Percentiles rank a stretch among this genome's conserved stretches.
Conservation (phyloP, 164 flowering plant species). For the Vitis riparia region DNA sequence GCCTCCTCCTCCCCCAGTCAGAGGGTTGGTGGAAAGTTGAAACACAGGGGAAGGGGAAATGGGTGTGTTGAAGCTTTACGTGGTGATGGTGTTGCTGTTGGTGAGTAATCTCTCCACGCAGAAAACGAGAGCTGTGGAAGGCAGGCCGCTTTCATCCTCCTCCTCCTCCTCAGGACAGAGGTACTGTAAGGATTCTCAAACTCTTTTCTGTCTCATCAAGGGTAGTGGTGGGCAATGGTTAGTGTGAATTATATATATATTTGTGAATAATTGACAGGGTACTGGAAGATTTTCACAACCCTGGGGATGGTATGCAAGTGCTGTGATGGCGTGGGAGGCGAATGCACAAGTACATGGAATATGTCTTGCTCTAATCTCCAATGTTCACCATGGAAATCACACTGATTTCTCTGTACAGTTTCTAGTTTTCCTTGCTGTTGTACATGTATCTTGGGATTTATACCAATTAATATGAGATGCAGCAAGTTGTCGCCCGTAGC, state of each 20-base stretch:
- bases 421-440: not conserved
- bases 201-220: too few species aligned
- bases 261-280: constrained; percentile 12
- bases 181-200: not conserved
- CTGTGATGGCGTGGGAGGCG: constrained; percentile 31
- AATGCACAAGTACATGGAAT: constrained; percentile 31
- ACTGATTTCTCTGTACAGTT: constrained; percentile 3
- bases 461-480: too few species aligned
- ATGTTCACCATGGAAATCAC: constrained; percentile 47
- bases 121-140: constrained; percentile 4
- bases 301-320: constrained; percentile 46
- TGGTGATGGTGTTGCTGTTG: constrained; percentile 5
- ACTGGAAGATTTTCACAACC: constrained; percentile 19
- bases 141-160: constrained; percentile 3
- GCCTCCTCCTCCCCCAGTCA: too few species aligned
- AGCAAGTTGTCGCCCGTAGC: too few species aligned
- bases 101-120: not conserved
- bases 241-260: too few species aligned
- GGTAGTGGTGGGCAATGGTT: too few species aligned
- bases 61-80: not conserved
- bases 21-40: too few species aligned
- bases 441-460: not conserved
- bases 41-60: not conserved
- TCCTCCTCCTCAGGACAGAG: not conserved
- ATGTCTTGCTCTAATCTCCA: constrained; percentile 38